Evolutionary conservation across 768 basidiomycete genomes (phyloP), one percentile per base, ranked within the genome.

Genomic region (Amanita rimosa): DNA sequence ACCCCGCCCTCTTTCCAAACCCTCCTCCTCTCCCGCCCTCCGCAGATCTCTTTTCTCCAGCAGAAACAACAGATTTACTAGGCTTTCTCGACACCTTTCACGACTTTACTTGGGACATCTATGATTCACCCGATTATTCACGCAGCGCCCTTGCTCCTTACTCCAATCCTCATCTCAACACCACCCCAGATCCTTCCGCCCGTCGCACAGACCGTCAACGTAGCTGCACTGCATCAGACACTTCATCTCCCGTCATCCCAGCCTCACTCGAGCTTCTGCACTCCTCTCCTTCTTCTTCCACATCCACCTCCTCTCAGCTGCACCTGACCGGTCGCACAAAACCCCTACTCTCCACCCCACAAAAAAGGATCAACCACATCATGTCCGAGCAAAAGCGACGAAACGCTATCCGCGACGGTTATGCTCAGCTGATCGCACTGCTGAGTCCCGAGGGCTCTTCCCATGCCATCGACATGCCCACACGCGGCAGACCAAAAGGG

Each of bases 381-480:
- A 82, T 90, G 77, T 91, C 88, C 6, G 92, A 95, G 62, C 91
- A 95, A 66, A 89, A 89, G 58, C 85, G 92, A 6, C 80, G 92
- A 8, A 94, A 94, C 58, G 86, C 87, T 44, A 95, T 95, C 55
- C 81, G 88, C 36, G 83, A 88, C 53, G 90, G 90, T 35, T 95
- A 93, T 64, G 81, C 87, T 1, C 87, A 91, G 60, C 67, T 95
- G 36, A 91, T 90, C 27, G 67, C 81, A 0, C 69, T 95, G 19
- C 80, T 94, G 47, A 80, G 87, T 0, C 85, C 88, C n/a, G 82
- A 79, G 4, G 87, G 85, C 4, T 65, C 70, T 19, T 71, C 79
- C 2, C 77, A 83, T 44, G 72, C 75, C 0, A 77, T 85, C 34
- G 80, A 77, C 34, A 78, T 85, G 78, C 87, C 84, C 14, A 82